These are phyloP conservation scores for Xerocomus nothofagi DNA, from an alignment of 1,284 basidiomycete species.

Conservation along the genomic window DNA sequence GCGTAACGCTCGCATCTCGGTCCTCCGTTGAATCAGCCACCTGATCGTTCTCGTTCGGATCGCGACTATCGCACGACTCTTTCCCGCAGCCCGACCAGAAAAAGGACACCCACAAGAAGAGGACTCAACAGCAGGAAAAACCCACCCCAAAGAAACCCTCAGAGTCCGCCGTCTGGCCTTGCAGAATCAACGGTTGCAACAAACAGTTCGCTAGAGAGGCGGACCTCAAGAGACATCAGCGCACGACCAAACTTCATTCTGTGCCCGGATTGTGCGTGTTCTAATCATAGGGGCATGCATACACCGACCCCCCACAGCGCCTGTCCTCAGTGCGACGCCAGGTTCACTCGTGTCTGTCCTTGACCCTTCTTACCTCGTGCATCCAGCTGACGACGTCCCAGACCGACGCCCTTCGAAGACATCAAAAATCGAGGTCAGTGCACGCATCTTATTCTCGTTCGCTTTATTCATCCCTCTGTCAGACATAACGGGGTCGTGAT, in stretches of 20 bases:
- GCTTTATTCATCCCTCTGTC: conserved; percentile 8
- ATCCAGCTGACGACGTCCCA: conserved; percentile 27
- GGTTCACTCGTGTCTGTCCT: conserved; percentile 66
- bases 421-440: conserved; percentile 65
- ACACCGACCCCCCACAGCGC: conserved; percentile 42
- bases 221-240: conserved; percentile 73
- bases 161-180: conserved; percentile 64
- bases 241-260: conserved; percentile 71
- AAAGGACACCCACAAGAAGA: conserved; percentile 49
- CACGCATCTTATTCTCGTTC: conserved; percentile 4
- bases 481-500: conserved; percentile 71
- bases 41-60: conserved; percentile 17
- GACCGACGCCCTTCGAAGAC: conserved; percentile 61
- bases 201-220: conserved; percentile 78
- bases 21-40: conserved; percentile 27
- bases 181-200: conserved; percentile 73
- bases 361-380: conserved; percentile 8
- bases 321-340: conserved; percentile 75
- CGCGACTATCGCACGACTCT: conserved; percentile 8
- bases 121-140: conserved; percentile 32
- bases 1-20: conserved; percentile 24
- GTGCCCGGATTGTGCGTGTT: conserved; percentile 65
- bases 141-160: conserved; percentile 41
- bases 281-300: conserved; percentile 16
- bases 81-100: conserved; percentile 42